Percentiles rank a stretch among this genome's conserved stretches.
phyloP scores from a whole-genome alignment of 2,329 filamentous ascomycete genomes.

The Aureobasidium sp. region DNA sequence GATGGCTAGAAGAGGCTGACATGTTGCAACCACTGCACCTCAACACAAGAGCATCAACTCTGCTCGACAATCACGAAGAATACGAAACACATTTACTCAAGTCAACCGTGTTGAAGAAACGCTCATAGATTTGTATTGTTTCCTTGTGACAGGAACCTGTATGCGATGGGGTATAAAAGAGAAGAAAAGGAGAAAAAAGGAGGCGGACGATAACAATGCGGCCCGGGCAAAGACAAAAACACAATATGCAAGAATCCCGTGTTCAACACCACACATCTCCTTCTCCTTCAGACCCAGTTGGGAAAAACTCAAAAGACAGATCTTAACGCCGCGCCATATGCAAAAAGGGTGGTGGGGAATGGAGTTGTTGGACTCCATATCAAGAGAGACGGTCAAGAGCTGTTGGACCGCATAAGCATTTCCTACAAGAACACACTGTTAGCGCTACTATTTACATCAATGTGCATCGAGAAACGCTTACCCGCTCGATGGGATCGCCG shows the following conservation, averaged over 20 bases:
- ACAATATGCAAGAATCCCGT: not conserved
- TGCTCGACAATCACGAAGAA: not conserved
- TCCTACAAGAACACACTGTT: constrained; percentile 19
- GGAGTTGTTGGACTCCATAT: not conserved
- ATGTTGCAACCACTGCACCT: not conserved
- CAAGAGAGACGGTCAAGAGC: not conserved
- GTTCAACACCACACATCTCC: not conserved
- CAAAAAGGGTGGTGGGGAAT: not conserved
- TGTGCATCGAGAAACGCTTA: constrained; percentile 31
- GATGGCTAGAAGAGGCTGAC: not conserved
- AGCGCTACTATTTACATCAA: not conserved
- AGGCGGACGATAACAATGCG: not conserved
- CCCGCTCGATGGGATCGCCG: constrained; percentile 52
- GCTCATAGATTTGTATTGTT: not conserved
- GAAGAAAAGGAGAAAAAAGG: not conserved
- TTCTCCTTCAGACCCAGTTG: not conserved
- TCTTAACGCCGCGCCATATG: constrained; percentile 10
- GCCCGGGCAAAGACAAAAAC: not conserved
- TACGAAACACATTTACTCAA: not conserved
- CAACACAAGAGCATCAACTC: not conserved
- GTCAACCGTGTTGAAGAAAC: not conserved
- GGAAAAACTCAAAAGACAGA: not conserved
- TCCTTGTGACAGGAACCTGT: not conserved
- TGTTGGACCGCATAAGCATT: constrained; percentile 22
- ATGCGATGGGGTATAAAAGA: constrained; percentile 9